Evolutionary conservation across 73 alveolate species (phyloP), one percentile per base, ranked within the genome.

Genomic region (Effrenium voratum): DNA sequence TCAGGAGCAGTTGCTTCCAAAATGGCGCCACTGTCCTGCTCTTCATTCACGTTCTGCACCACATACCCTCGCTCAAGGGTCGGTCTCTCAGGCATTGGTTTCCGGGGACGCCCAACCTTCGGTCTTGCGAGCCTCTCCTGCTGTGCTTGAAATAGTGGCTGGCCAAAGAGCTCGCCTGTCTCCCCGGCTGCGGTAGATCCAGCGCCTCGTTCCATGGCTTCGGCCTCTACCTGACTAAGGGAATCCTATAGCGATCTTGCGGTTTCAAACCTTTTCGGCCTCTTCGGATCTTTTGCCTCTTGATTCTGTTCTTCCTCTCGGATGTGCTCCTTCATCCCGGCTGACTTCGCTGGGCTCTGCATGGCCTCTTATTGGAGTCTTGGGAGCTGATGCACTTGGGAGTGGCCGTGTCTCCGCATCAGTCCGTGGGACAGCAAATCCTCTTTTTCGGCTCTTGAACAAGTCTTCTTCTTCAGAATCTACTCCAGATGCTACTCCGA

Each of bases 101-200:
- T 52, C n/a, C n/a, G n/a, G n/a, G n/a, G n/a, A n/a, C 63, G 8
- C 63, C 19, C 63, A 8, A n/a, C n/a, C 8, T 52, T 19, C 19
- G 8, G 26, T 19, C n/a, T 60, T 24, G 10, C 55, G 6, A 46
- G 92, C 50, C 47, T 41, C 73, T 47, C 47, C 22, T 60, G 45
- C 75, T 81, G 92, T 41, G n/a, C 47, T 73, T 81, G 45, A 60
- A 81, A 81, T 30, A 47, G 52, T 22, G 92, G 92, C 52, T 81
- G 70, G 36, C 47, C 44, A 44, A 81, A 81, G 32, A 46, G 50
- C 47, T 46, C 75, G 1, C 19, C 16, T 15, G 73, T 47, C 75
- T 10, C 28, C n/a, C 38, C 4, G 5, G 75, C n/a, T 8, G 75
- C 5, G 28, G 5, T 32, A 24, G 34, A 60, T 52, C 22, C 38